Base-by-base conservation (phyloP, 1,139 yeast genomes). In the Wickerhamiella infanticola region DNA sequence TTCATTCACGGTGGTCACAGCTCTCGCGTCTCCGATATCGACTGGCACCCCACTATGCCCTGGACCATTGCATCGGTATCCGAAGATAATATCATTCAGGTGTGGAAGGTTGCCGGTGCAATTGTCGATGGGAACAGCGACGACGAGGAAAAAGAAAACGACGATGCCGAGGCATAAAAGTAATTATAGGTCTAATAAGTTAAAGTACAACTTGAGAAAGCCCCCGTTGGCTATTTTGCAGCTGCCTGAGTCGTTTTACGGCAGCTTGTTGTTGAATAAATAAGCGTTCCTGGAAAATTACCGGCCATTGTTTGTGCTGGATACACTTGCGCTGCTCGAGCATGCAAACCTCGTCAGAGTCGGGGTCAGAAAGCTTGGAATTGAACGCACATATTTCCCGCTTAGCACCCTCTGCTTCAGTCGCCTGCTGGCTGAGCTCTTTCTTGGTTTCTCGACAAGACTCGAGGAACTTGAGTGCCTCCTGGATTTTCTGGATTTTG, bases 1-100 rank as follows among this genome's bases (percentile, higher is more conserved):
- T 88, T 93, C 58, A 76, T 74, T 35, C 99, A 90, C 61, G 84
- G 82, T 9, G 99, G 99, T 0, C 99, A 90, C 61, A 77, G 90
- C 73, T 68, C 81, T 47, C 88, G 90, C 24, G 83, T 90, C 18
- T 80, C 81, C 56, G 97, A 88, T 58, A 67, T 88, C 41, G 75
- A 79, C 42, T 90, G 98, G 98, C 83, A 86, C 49, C 75, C 78
- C 1, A 78, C 77, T 52, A 81, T 81, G 51, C 78, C 80, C 8
- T 79, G 88, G 82, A 71, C 84, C 64, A 55, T 88, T 41, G 81
- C 85, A 7, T 78, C 86, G 57, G 90, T 83, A 5, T 77, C 88
- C 0, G 90, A 83, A 58, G 96, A 86, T 58, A 85, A 85, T 56
- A 75, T 94, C 3, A 66, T 84, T n/a, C 95, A 85, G 51, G 65